These are phyloP conservation scores for Russula sp. DNA, from an alignment of 768 basidiomycete genomes.

Conservation along the genomic window DNA sequence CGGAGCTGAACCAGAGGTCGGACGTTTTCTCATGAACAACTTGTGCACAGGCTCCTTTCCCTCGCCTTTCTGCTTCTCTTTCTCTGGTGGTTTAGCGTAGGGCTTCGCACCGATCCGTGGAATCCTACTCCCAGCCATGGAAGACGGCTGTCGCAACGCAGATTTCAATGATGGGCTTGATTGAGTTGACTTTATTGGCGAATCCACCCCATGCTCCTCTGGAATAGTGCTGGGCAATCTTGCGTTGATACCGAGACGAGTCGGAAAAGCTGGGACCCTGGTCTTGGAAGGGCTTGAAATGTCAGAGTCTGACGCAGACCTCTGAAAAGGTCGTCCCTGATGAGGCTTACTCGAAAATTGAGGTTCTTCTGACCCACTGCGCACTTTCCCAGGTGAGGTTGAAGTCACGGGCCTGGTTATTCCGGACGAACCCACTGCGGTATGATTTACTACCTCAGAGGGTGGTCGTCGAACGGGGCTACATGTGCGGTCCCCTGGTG, in stretches of 20 bases:
- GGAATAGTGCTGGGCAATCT: slow-evolving; percentile 15
- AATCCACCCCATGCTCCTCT: slow-evolving; percentile 9
- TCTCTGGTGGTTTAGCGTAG: slow-evolving; percentile 25
- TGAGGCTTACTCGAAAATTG: background rate
- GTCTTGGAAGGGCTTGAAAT: slow-evolving; percentile 11
- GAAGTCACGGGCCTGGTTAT: background rate
- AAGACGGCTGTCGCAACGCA: slow-evolving; percentile 26
- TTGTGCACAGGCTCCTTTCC: slow-evolving; percentile 10
- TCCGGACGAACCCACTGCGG: background rate
- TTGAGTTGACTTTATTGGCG: slow-evolving; percentile 3
- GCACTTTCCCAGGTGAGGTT: slow-evolving; percentile 4
- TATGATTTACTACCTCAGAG: background rate
- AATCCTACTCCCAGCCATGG: slow-evolving; percentile 28
- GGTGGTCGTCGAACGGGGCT: slow-evolving; percentile 13
- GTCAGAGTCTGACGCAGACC: slow-evolving; percentile 20
- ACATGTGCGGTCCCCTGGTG: slow-evolving; percentile 1
- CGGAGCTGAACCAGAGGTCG: background rate
- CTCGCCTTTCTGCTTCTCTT: slow-evolving; percentile 9
- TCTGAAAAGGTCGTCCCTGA: slow-evolving; percentile 4
- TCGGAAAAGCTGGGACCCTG: slow-evolving; percentile 9
- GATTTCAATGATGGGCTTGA: slow-evolving; percentile 14
- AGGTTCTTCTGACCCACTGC: slow-evolving; percentile 21
- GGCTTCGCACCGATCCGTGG: slow-evolving; percentile 31
- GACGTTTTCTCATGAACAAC: slow-evolving; percentile 2
- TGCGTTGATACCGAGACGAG: background rate